phyloP scores from a whole-genome alignment of 1,284 basidiomycete species.

The Microbotryum lychnidis-dioicae region DNA sequence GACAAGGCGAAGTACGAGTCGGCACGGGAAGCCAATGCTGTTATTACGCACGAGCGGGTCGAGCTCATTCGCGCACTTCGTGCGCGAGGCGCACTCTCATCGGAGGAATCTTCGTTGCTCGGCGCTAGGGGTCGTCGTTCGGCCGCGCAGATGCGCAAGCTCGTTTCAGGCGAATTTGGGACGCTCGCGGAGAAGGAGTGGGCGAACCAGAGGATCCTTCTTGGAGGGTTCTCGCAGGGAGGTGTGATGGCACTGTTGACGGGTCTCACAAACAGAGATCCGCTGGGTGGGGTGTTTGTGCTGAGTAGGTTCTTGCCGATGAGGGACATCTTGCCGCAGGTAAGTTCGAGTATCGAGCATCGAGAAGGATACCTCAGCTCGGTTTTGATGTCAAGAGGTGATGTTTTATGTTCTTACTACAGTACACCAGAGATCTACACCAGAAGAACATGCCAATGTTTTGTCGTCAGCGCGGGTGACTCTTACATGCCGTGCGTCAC shows the following conservation, averaged over 20 bases:
- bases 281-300: slow-evolving; percentile 13
- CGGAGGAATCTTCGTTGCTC: neutral
- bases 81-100: neutral
- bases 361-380: neutral
- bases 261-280: slow-evolving; percentile 7
- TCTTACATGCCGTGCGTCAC: slow-evolving; percentile 11
- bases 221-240: slow-evolving; percentile 25
- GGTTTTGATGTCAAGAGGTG: neutral
- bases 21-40: slow-evolving; percentile 16
- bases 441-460: slow-evolving; percentile 16
- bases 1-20: slow-evolving; percentile 6
- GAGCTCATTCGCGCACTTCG: slow-evolving; percentile 16
- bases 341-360: neutral
- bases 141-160: too few species aligned
- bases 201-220: slow-evolving; percentile 20
- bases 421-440: slow-evolving; percentile 15
- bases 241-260: slow-evolving; percentile 10
- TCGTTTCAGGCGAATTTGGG: slow-evolving; percentile 9
- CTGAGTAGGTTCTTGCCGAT: slow-evolving; percentile 21
- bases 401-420: neutral
- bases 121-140: neutral
- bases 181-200: slow-evolving; percentile 19
- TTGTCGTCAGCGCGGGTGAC: slow-evolving; percentile 22
- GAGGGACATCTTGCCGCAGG: slow-evolving; percentile 11
- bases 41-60: slow-evolving; percentile 15